Evolutionary conservation across 2,329 filamentous ascomycete genomes (phyloP).

Genomic region (Xylaria sp.): DNA sequence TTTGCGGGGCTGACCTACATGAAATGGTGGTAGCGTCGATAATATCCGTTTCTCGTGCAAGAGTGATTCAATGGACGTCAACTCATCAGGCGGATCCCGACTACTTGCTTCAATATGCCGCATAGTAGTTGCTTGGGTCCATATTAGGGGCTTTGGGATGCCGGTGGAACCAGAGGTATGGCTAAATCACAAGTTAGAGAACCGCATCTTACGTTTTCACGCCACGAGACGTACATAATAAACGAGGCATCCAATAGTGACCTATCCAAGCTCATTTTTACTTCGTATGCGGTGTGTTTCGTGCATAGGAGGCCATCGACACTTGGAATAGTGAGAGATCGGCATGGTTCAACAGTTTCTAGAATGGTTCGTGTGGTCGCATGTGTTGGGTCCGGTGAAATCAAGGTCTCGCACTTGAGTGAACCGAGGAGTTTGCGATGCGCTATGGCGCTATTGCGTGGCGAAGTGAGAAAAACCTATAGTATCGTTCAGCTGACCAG

Average conservation of each 20-base stretch:
- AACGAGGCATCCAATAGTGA: constrained; percentile 32
- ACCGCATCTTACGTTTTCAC: background rate
- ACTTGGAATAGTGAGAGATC: constrained; percentile 41
- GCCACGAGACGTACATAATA: constrained; percentile 41
- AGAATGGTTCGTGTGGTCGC: constrained; percentile 41
- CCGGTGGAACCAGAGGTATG: constrained; percentile 51
- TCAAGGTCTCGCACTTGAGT: constrained; percentile 48
- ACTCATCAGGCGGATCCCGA: constrained; percentile 41
- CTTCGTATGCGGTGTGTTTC: constrained; percentile 25
- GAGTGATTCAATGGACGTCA: constrained; percentile 42
- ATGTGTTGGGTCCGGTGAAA: constrained; percentile 46
- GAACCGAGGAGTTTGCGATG: constrained; percentile 48
- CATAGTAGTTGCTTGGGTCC: constrained; percentile 43
- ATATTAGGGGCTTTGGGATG: constrained; percentile 48
- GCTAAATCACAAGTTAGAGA: constrained; percentile 33
- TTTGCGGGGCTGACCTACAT: constrained; percentile 16
- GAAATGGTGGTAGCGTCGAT: constrained; percentile 52
- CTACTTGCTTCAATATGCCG: constrained; percentile 35
- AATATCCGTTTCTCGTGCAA: constrained; percentile 49
- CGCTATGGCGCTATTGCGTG: constrained; percentile 52
- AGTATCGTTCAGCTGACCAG: too few relatives aligned
- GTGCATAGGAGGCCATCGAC: constrained; percentile 47
- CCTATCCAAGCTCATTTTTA: constrained; percentile 36
- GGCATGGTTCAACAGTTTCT: constrained; percentile 41
- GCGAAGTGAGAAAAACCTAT: constrained; percentile 52